Conservation (phyloP, 768 basidiomycete genomes). For the Cystofilobasidium ferigula region DNA sequence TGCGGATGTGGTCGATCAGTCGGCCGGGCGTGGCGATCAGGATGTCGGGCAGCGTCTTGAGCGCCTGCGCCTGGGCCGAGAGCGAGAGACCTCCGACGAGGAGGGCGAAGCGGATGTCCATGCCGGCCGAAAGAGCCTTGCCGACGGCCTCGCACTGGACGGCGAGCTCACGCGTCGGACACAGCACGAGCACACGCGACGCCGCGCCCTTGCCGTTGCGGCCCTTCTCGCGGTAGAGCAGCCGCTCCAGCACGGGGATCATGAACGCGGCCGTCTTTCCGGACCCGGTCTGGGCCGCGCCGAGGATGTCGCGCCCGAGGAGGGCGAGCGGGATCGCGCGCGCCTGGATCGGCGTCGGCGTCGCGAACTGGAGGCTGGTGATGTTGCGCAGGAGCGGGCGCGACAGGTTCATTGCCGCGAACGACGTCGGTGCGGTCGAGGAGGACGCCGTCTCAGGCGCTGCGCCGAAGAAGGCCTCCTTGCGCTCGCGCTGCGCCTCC, state of each 20-base stretch:
- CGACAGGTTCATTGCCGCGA: slow-evolving; percentile 87
- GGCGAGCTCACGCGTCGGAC: slow-evolving; percentile 88
- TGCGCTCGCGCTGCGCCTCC: slow-evolving; percentile 54
- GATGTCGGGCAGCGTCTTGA: slow-evolving; percentile 81
- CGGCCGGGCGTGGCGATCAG: slow-evolving; percentile 95
- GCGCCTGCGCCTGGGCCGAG: slow-evolving; percentile 74
- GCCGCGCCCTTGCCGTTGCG: slow-evolving; percentile 62
- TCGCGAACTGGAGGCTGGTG: slow-evolving; percentile 61
- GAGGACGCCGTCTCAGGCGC: slow-evolving; percentile 35
- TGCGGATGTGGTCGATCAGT: slow-evolving; percentile 92
- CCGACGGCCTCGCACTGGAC: slow-evolving; percentile 93
- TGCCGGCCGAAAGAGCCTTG: slow-evolving; percentile 53
- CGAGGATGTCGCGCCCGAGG: slow-evolving; percentile 89
- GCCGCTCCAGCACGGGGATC: slow-evolving; percentile 82
- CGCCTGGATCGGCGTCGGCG: slow-evolving; percentile 91
- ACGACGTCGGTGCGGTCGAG: slow-evolving; percentile 55
- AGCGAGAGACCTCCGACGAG: slow-evolving; percentile 88
- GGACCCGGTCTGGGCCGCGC: slow-evolving; percentile 89
- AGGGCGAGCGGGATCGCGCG: slow-evolving; percentile 88
- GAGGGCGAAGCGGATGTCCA: slow-evolving; percentile 83
- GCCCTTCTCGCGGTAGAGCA: slow-evolving; percentile 81
- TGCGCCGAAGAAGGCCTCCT: slow-evolving; percentile 65
- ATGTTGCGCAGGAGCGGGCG: slow-evolving; percentile 85
- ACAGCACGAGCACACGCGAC: slow-evolving; percentile 71
- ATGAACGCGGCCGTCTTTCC: slow-evolving; percentile 98